phyloP scores from a whole-genome alignment of 257 asterid genomes.

The Knoxia roxburghii region DNA sequence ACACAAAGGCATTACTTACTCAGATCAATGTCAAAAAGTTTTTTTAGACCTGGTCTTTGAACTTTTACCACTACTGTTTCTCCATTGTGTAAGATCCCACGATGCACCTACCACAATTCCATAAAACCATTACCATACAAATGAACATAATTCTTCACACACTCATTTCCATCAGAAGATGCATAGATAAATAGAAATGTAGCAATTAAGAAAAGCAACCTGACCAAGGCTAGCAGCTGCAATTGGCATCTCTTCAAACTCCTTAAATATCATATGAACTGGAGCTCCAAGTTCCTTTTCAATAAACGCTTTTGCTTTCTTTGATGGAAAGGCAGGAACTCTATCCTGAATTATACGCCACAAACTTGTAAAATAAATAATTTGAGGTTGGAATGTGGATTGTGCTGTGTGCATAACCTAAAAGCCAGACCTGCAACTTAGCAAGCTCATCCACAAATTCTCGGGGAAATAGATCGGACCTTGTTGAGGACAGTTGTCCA shows the following conservation, averaged over 20 bases:
- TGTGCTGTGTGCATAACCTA: background rate
- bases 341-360: constrained; percentile 61
- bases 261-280: constrained; percentile 53
- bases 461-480: constrained; percentile 89
- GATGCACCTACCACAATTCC: constrained; percentile 63
- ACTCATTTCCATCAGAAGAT: background rate
- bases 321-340: constrained; percentile 88
- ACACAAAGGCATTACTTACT: constrained; percentile 38
- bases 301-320: constrained; percentile 60
- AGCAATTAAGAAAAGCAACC: constrained; percentile 53
- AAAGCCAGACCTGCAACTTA: constrained; percentile 66
- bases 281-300: constrained; percentile 90
- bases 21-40: constrained; percentile 86
- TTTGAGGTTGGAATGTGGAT: too few species aligned
- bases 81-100: constrained; percentile 87
- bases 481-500: constrained; percentile 87
- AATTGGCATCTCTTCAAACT: constrained; percentile 86
- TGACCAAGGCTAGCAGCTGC: constrained; percentile 99
- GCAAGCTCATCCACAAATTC: constrained; percentile 96
- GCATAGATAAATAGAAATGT: too few species aligned
- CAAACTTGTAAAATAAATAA: too few species aligned
- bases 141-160: background rate
- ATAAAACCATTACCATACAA: constrained; percentile 17
- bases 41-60: constrained; percentile 92
- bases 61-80: constrained; percentile 89